These are phyloP conservation scores for Acacia pycnantha DNA, from an alignment of 331 rosid genomes.

Conservation along the genomic window DNA sequence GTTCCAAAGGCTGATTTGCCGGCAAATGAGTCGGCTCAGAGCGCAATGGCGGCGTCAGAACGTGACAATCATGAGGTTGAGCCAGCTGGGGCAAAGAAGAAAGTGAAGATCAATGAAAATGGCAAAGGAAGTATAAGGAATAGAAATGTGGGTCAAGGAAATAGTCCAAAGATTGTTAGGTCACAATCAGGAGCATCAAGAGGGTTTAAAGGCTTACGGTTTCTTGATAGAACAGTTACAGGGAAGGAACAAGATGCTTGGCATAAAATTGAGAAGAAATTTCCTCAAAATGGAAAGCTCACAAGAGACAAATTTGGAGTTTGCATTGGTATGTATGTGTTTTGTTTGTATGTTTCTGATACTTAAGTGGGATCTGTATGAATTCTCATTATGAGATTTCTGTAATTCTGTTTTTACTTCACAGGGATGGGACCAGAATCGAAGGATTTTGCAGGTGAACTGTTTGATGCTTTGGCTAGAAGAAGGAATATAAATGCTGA, in stretches of 20 bases:
- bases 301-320: conserved; percentile 67
- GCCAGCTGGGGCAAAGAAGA: background rate
- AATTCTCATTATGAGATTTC: background rate
- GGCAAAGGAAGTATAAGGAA: conserved; percentile 25
- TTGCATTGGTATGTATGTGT: conserved; percentile 61
- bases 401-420: conserved; percentile 5
- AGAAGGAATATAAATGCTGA: conserved; percentile 37
- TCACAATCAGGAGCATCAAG: conserved; percentile 42
- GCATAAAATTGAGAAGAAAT: conserved; percentile 58
- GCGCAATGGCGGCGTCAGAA: conserved; percentile 2
- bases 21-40: background rate
- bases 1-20: conserved; percentile 41
- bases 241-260: conserved; percentile 86
- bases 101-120: background rate
- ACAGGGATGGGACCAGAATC: conserved; percentile 77
- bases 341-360: background rate
- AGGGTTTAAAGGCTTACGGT: conserved; percentile 70
- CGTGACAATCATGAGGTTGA: background rate
- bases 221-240: conserved; percentile 59
- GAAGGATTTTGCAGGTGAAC: conserved; percentile 72
- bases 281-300: conserved; percentile 52
- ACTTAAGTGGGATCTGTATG: background rate
- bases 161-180: conserved; percentile 28
- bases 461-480: conserved; percentile 72
- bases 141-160: conserved; percentile 24